phyloP scores from a whole-genome alignment of 2,329 filamentous ascomycete genomes.

The Colletotrichum orchidophilum region DNA sequence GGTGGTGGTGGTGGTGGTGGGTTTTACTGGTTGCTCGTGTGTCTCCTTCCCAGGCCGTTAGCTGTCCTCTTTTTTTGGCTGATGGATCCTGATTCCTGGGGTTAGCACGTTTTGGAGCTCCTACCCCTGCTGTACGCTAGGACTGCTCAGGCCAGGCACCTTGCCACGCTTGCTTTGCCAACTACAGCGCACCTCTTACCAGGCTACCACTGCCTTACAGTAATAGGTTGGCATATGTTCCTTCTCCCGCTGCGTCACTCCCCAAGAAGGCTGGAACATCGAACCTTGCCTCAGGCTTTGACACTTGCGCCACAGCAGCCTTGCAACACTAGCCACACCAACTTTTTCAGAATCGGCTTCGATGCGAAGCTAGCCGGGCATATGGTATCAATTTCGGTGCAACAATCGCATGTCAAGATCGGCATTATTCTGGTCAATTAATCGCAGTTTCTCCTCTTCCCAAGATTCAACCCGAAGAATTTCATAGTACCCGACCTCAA shows the following conservation, averaged over 20 bases:
- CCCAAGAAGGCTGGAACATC: background rate
- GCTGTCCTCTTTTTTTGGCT: constrained; percentile 40
- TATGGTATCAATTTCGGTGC: constrained; percentile 4
- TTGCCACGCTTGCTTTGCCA: background rate
- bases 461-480: constrained; percentile 28
- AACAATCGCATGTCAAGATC: background rate
- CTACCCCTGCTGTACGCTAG: constrained; percentile 32
- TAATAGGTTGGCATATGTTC: too few relatives aligned
- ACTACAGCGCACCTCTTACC: constrained; percentile 2
- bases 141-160: constrained; percentile 12
- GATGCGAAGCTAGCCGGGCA: constrained; percentile 12
- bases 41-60: constrained; percentile 36
- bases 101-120: constrained; percentile 33
- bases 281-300: constrained; percentile 10
- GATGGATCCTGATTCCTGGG: constrained; percentile 34
- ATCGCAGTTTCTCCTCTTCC: background rate
- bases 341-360: constrained; percentile 15
- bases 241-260: constrained; percentile 4
- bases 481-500: background rate
- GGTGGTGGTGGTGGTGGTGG: constrained; percentile 21
- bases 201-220: too few relatives aligned
- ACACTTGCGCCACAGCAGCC: constrained; percentile 20
- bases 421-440: background rate
- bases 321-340: constrained; percentile 18
- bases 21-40: constrained; percentile 32